Evolutionary conservation across 2,329 filamentous ascomycete genomes (phyloP).

Genomic region (Pseudodiploospora longispora): DNA sequence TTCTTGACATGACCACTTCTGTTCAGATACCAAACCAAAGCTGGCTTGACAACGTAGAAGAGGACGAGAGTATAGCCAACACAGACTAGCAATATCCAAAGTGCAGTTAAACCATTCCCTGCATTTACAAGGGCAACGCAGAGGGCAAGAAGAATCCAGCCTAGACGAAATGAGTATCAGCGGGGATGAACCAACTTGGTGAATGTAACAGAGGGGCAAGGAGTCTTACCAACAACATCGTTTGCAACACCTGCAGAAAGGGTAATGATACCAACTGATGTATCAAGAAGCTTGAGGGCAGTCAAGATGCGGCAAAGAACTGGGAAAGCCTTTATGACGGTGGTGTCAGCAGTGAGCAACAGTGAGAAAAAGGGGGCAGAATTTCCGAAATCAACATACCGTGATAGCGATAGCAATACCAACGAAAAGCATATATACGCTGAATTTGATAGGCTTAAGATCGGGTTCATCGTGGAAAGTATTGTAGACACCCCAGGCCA

Average conservation of each 20-base stretch:
- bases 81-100: slow-evolving; percentile 74
- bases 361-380: neutral
- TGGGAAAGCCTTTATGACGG: slow-evolving; percentile 53
- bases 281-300: slow-evolving; percentile 77
- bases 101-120: slow-evolving; percentile 67
- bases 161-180: slow-evolving; percentile 9
- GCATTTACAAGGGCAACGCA: slow-evolving; percentile 93
- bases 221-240: slow-evolving; percentile 48
- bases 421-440: slow-evolving; percentile 62
- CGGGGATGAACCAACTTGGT: neutral
- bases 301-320: slow-evolving; percentile 91
- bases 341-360: too few relatives aligned
- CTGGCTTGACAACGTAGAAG: slow-evolving; percentile 62
- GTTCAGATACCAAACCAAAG: slow-evolving; percentile 65
- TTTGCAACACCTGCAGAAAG: slow-evolving; percentile 89
- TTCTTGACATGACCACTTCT: slow-evolving; percentile 74
- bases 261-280: slow-evolving; percentile 79
- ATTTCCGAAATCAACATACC: slow-evolving; percentile 9
- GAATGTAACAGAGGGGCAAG: neutral
- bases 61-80: slow-evolving; percentile 72
- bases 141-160: slow-evolving; percentile 83
- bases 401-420: slow-evolving; percentile 93
- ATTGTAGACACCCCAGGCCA: slow-evolving; percentile 74
- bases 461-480: slow-evolving; percentile 49
- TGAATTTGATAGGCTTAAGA: slow-evolving; percentile 37